These are phyloP conservation scores for Ophiostoma triangulosporum DNA, from an alignment of 2,329 filamentous ascomycete genomes.

Conservation along the genomic window DNA sequence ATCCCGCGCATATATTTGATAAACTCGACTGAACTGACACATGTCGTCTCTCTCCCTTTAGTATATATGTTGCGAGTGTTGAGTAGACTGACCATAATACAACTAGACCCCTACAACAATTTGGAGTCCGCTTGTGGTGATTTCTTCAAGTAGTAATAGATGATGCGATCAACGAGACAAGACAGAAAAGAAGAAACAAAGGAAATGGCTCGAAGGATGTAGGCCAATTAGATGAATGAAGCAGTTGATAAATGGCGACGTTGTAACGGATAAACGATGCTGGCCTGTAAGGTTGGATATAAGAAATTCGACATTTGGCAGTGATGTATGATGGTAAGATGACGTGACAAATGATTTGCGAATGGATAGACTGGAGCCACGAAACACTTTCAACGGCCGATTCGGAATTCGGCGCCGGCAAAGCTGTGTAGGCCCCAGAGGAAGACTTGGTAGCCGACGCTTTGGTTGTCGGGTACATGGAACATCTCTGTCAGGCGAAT, in stretches of 20 bases:
- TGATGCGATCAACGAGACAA: not conserved
- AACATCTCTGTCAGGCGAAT: slow-evolving; percentile 91
- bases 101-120: too few species aligned
- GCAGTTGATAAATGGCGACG: not conserved
- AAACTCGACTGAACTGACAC: not conserved
- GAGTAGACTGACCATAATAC: too few species aligned
- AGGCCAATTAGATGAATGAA: not conserved
- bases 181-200: not conserved
- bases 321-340: not conserved
- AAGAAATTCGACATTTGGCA: not conserved
- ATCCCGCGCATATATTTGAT: not conserved
- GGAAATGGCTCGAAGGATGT: too few species aligned
- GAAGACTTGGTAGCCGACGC: slow-evolving; percentile 90
- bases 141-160: too few species aligned
- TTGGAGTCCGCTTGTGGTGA: too few species aligned
- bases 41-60: not conserved
- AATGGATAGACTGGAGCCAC: too few species aligned
- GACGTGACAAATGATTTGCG: not conserved
- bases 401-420: slow-evolving; percentile 76
- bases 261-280: not conserved
- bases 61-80: not conserved
- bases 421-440: slow-evolving; percentile 72
- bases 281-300: not conserved
- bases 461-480: slow-evolving; percentile 59
- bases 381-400: slow-evolving; percentile 45